Conservation (phyloP, 192 early-diverging fungal genomes). For the Backusella parvicylindrica region DNA sequence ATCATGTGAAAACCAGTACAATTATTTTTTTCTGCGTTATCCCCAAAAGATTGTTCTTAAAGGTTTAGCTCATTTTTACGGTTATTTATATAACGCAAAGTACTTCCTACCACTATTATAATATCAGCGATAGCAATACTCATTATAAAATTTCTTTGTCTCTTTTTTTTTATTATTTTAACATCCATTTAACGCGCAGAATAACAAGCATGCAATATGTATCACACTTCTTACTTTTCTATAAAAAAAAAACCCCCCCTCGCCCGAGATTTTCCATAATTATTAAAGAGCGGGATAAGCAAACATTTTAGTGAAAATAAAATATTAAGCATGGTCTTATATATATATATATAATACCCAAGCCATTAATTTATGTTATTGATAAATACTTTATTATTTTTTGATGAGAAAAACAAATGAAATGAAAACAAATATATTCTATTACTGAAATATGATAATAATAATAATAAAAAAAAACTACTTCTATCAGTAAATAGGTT, state of each 20-base stretch:
- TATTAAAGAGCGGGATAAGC: too few species aligned
- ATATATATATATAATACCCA: background rate
- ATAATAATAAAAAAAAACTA: conserved; percentile 6
- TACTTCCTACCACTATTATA: background rate
- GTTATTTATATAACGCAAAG: background rate
- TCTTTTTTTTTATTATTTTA: background rate
- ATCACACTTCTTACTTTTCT: background rate
- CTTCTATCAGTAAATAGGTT: background rate
- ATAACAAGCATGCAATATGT: background rate
- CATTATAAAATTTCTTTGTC: background rate
- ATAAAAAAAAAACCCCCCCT: background rate
- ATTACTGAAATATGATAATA: conserved; percentile 7
- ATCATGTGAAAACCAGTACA: background rate
- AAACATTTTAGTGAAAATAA: too few species aligned
- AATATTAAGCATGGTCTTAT: too few species aligned
- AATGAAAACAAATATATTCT: background rate
- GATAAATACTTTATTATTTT: background rate
- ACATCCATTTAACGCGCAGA: background rate
- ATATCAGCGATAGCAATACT: background rate
- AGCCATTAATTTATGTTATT: background rate
- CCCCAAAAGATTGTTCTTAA: background rate
- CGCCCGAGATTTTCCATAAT: background rate
- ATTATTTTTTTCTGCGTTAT: background rate
- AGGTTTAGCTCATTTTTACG: background rate
- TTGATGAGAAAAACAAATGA: conserved; percentile 6